phyloP scores from a whole-genome alignment of 352 stramenopile genomes.

The Sclerospora graminicola region DNA sequence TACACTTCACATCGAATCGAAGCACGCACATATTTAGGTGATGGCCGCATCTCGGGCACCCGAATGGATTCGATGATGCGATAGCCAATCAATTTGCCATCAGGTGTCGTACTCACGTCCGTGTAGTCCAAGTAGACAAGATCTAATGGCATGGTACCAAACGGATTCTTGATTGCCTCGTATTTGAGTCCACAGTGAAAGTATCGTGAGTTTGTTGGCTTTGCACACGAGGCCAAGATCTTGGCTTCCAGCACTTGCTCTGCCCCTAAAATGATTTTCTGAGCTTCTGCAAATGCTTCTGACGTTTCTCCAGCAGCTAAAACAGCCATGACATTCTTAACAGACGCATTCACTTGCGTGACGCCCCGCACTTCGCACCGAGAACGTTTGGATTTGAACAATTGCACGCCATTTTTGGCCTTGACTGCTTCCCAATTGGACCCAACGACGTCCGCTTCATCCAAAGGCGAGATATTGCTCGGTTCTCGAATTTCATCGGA shows the following conservation, averaged over 20 bases:
- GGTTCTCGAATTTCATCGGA: constrained; percentile 17
- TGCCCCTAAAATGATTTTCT: constrained; percentile 45
- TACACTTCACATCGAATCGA: constrained; percentile 79
- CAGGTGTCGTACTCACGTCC: constrained; percentile 50
- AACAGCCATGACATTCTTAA: constrained; percentile 78
- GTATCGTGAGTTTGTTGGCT: constrained; percentile 40
- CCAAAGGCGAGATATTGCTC: constrained; percentile 19
- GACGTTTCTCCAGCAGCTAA: constrained; percentile 43
- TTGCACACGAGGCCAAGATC: constrained; percentile 54
- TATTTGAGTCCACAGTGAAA: constrained; percentile 83
- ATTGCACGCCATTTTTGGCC: constrained; percentile 55
- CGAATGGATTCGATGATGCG: constrained; percentile 78
- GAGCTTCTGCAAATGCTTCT: constrained; percentile 43
- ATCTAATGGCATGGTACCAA: constrained; percentile 47
- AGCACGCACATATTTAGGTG: constrained; percentile 51
- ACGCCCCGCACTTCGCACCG: constrained; percentile 64
- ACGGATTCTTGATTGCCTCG: constrained; percentile 73
- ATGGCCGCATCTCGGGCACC: constrained; percentile 42
- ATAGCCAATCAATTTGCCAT: constrained; percentile 57
- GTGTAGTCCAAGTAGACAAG: constrained; percentile 82
- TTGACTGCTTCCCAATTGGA: constrained; percentile 58
- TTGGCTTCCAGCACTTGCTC: constrained; percentile 62
- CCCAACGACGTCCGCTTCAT: constrained; percentile 9
- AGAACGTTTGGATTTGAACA: constrained; percentile 59
- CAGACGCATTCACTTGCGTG: constrained; percentile 64